phyloP scores from a whole-genome alignment of 495 filamentous ascomycete species.

The Hypoxylon intermedium region DNA sequence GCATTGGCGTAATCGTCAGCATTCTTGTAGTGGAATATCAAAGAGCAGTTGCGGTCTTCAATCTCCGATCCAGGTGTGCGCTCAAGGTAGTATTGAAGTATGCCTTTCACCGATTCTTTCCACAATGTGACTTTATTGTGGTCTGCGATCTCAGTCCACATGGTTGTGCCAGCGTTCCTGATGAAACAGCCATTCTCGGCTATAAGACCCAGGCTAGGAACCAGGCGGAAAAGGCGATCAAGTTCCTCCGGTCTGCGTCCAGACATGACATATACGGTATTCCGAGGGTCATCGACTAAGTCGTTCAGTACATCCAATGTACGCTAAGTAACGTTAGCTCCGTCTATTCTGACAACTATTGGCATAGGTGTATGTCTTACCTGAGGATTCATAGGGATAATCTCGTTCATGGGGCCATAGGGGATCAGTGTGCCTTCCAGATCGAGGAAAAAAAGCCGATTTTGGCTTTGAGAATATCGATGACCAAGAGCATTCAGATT shows the following conservation, averaged over 20 bases:
- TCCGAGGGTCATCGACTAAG: slow-evolving; percentile 74
- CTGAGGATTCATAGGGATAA: slow-evolving; percentile 82
- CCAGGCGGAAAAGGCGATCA: slow-evolving; percentile 78
- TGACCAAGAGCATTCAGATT: slow-evolving; percentile 68
- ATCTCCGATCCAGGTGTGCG: slow-evolving; percentile 85
- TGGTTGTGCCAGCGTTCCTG: slow-evolving; percentile 67
- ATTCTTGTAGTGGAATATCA: slow-evolving; percentile 85
- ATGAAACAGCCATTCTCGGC: slow-evolving; percentile 93
- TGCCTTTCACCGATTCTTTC: slow-evolving; percentile 78
- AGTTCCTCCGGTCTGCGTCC: slow-evolving; percentile 85
- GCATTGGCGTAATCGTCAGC: slow-evolving; percentile 78
- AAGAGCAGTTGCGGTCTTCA: slow-evolving; percentile 83
- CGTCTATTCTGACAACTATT: too few species aligned
- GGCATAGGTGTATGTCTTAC: slow-evolving; percentile 40
- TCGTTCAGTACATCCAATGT: slow-evolving; percentile 82
- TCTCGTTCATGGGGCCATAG: slow-evolving; percentile 78
- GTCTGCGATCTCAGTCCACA: slow-evolving; percentile 79
- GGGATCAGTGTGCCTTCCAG: slow-evolving; percentile 91
- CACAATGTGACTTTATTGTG: slow-evolving; percentile 68
- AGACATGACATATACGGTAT: slow-evolving; percentile 94
- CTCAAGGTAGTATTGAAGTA: slow-evolving; percentile 85
- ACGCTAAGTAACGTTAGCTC: slow-evolving; percentile 52
- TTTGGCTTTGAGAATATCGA: slow-evolving; percentile 66
- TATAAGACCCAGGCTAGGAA: slow-evolving; percentile 81
- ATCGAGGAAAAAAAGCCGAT: slow-evolving; percentile 85